Conservation (phyloP, 2,329 filamentous ascomycete species). For the Parastagonospora nodorum region DNA sequence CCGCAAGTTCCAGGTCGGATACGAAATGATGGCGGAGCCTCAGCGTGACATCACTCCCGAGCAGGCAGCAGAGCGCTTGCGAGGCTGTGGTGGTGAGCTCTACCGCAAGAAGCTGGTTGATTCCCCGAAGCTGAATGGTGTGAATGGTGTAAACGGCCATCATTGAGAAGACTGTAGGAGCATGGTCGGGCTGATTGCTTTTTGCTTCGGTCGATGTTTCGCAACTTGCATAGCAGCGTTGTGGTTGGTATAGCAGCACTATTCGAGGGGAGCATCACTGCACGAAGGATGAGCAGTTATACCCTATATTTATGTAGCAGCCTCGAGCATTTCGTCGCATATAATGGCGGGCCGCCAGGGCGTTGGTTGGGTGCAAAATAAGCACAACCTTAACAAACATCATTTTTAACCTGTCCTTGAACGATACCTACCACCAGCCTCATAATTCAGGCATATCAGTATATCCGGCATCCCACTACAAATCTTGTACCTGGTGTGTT, state of each 20-base stretch:
- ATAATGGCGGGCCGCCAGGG: not conserved
- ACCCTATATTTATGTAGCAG: not conserved
- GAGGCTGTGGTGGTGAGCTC: constrained; percentile 77
- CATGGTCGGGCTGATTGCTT: not conserved
- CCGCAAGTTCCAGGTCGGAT: constrained; percentile 94
- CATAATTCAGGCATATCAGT: too few species aligned
- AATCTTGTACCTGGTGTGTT: not conserved
- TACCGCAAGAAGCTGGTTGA: constrained; percentile 68
- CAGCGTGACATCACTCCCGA: constrained; percentile 98
- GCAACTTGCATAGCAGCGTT: not conserved
- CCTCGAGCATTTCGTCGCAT: constrained; percentile 4
- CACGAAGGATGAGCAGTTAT: not conserved
- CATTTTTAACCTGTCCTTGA: too few species aligned
- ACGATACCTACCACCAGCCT: too few species aligned
- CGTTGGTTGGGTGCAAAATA: not conserved
- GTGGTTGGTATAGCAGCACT: not conserved
- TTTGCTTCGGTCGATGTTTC: constrained; percentile 2
- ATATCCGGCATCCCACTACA: not conserved
- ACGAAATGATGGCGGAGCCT: constrained; percentile 96
- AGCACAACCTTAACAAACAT: too few species aligned
- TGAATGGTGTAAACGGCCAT: constrained; percentile 20
- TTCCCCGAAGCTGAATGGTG: constrained; percentile 17
- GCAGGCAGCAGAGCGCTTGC: constrained; percentile 81
- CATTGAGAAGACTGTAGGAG: constrained; percentile 3
- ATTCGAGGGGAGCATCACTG: not conserved